A percentile compares a stretch with the other conserved stretches of the same genome.
phyloP scores from a whole-genome alignment of 441 rosid species.

The Rhodomyrtus psidioides region DNA sequence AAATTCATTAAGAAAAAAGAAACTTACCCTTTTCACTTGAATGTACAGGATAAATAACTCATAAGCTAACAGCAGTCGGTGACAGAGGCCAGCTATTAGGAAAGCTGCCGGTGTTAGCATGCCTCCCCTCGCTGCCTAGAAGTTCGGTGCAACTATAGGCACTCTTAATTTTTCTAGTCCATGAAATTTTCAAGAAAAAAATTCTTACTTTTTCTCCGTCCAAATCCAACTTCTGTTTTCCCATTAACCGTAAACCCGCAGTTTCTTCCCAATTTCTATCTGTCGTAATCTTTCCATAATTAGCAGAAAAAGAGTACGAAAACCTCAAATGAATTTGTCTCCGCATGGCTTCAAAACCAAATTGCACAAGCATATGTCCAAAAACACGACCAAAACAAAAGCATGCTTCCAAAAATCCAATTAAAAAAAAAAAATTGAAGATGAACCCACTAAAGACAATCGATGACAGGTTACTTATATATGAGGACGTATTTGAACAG shows the following conservation, averaged over 20 bases:
- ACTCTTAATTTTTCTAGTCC: neutral
- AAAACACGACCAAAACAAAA: neutral
- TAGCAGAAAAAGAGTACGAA: neutral
- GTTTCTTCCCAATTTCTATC: neutral
- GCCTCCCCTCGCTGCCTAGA: neutral
- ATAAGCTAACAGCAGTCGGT: neutral
- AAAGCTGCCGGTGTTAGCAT: neutral
- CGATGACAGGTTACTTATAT: neutral
- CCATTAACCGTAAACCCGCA: neutral
- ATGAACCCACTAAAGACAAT: neutral
- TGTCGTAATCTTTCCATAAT: neutral
- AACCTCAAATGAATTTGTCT: neutral
- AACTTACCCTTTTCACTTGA: neutral
- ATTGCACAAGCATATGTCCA: neutral
- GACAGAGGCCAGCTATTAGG: neutral
- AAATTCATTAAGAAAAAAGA: neutral
- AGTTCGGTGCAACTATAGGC: neutral
- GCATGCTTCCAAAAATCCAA: neutral
- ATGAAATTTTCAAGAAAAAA: neutral
- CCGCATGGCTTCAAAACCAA: neutral
- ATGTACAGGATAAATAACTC: neutral
- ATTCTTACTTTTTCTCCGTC: neutral
- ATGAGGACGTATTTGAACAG: neutral
- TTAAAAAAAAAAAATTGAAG: neutral
- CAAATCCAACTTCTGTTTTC: neutral